Conservation (phyloP, 2,329 filamentous ascomycete species). For the Cordyceps cateniannulata region DNA sequence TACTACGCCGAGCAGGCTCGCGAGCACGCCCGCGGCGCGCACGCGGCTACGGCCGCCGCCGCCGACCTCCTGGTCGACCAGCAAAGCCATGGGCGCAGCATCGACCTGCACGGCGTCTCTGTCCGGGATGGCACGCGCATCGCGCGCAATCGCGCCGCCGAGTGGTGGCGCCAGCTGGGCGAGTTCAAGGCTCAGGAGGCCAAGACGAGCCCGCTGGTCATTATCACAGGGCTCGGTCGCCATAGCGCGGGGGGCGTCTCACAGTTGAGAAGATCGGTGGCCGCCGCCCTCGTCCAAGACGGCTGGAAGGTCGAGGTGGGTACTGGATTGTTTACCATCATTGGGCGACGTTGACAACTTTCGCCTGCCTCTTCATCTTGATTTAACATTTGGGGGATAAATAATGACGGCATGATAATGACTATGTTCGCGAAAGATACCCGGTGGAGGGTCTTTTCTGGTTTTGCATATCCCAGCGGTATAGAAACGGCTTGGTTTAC, state of each 20-base stretch:
- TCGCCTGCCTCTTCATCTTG: background rate
- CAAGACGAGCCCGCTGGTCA: slow-evolving; percentile 52
- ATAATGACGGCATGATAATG: background rate
- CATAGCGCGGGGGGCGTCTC: slow-evolving; percentile 74
- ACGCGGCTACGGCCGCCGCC: slow-evolving; percentile 53
- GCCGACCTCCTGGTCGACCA: slow-evolving; percentile 64
- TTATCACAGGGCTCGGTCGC: slow-evolving; percentile 74
- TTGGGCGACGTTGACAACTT: slow-evolving; percentile 41
- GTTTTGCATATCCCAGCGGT: background rate
- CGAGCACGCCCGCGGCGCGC: slow-evolving; percentile 52
- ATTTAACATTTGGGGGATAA: background rate
- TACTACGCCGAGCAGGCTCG: slow-evolving; percentile 69
- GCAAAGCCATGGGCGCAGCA: slow-evolving; percentile 53
- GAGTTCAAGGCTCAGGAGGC: slow-evolving; percentile 50
- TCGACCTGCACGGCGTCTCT: slow-evolving; percentile 80
- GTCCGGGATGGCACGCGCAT: slow-evolving; percentile 80
- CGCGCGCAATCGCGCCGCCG: slow-evolving; percentile 55
- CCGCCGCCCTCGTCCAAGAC: slow-evolving; percentile 63
- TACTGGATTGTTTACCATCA: slow-evolving; percentile 64
- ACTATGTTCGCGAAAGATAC: background rate
- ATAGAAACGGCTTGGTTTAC: background rate
- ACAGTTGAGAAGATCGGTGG: slow-evolving; percentile 73
- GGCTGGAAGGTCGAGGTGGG: slow-evolving; percentile 77
- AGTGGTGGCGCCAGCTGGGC: slow-evolving; percentile 72
- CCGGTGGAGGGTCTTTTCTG: background rate